Conservation (phyloP, 257 asterid species). For the Solanum arcanum region DNA sequence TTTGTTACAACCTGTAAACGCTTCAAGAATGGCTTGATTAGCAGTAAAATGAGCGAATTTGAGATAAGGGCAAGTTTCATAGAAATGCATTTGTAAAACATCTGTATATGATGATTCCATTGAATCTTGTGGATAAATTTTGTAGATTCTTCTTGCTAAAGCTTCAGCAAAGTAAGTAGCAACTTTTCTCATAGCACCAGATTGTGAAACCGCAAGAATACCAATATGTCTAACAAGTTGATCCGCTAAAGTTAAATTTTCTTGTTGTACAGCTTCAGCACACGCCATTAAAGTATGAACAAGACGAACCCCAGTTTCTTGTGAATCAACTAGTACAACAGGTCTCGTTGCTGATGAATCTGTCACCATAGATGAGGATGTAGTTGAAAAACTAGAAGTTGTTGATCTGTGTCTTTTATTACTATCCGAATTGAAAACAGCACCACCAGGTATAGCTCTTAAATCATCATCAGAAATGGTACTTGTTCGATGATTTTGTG, state of each 20-base stretch:
- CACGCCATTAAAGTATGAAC: constrained; percentile 79
- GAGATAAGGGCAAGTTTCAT: constrained; percentile 63
- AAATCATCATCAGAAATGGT: constrained; percentile 49
- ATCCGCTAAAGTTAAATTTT: constrained; percentile 45
- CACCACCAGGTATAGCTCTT: constrained; percentile 75
- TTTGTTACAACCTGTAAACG: constrained; percentile 37
- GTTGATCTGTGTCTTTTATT: constrained; percentile 31
- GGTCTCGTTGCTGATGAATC: constrained; percentile 10
- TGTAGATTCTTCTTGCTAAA: constrained; percentile 54
- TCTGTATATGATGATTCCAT: constrained; percentile 48
- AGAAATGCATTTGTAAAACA: constrained; percentile 66
- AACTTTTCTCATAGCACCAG: constrained; percentile 76
- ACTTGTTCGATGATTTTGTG: background rate
- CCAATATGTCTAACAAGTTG: constrained; percentile 63
- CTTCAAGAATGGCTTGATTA: constrained; percentile 70
- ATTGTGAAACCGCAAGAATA: constrained; percentile 50
- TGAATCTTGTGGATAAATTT: constrained; percentile 42
- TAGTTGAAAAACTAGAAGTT: background rate
- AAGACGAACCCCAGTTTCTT: constrained; percentile 63
- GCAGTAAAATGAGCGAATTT: constrained; percentile 85
- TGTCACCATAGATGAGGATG: background rate
- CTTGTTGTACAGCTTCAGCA: constrained; percentile 63
- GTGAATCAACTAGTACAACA: constrained; percentile 63
- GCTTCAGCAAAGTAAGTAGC: constrained; percentile 74
- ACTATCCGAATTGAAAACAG: constrained; percentile 15